Evolutionary conservation across 1,284 basidiomycete species (phyloP).

Genomic region (Exobasidium rhododendri): DNA sequence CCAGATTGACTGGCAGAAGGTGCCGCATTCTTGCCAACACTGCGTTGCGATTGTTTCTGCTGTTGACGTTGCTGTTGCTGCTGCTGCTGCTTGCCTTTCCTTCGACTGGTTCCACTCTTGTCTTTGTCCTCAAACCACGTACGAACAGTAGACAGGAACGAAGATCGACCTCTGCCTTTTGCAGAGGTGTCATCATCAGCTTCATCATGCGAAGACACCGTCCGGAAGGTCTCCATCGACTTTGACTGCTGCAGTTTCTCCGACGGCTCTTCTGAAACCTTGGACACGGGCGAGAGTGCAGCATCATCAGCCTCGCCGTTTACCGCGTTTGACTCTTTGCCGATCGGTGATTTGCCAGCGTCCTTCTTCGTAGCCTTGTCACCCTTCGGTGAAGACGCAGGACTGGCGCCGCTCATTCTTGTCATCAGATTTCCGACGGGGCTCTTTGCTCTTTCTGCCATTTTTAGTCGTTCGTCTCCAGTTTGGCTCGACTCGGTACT

Average conservation of each 20-base stretch:
- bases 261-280: background rate
- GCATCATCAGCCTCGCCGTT: background rate
- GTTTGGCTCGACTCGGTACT: background rate
- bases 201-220: constrained; percentile 20
- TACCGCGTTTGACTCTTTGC: constrained; percentile 5
- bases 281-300: background rate
- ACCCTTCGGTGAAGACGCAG: background rate
- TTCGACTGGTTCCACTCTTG: constrained; percentile 58
- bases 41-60: background rate
- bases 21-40: background rate
- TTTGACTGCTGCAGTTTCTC: constrained; percentile 16
- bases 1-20: background rate
- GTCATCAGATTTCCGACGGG: constrained; percentile 19
- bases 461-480: constrained; percentile 2
- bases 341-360: background rate
- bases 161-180: constrained; percentile 26
- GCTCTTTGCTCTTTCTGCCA: constrained; percentile 27
- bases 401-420: constrained; percentile 2
- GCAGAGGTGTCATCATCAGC: constrained; percentile 2
- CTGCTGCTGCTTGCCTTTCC: background rate
- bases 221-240: constrained; percentile 44
- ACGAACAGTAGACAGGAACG: constrained; percentile 61
- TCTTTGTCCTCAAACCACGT: constrained; percentile 84
- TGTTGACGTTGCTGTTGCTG: constrained; percentile 3
- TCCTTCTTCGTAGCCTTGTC: constrained; percentile 5